Conservation (phyloP, 495 filamentous ascomycete genomes). For the Aspergillus asperescens region DNA sequence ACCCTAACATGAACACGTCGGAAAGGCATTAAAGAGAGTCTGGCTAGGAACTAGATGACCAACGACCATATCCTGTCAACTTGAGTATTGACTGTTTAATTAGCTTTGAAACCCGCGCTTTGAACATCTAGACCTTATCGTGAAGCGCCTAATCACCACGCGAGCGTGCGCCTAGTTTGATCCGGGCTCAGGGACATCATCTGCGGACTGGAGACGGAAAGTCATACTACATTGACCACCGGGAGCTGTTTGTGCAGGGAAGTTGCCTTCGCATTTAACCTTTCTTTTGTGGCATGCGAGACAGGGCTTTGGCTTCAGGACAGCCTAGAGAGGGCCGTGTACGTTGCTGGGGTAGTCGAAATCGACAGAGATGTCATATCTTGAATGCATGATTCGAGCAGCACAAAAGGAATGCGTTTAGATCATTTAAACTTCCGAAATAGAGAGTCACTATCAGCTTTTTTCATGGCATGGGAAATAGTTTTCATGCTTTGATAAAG, state of each 20-base stretch:
- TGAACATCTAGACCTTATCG: not conserved
- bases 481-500: constrained; percentile 46
- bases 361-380: not conserved
- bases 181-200: constrained; percentile 4
- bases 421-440: constrained; percentile 32
- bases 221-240: constrained; percentile 10
- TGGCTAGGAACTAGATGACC: not conserved
- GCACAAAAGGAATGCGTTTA: not conserved
- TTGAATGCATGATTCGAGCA: not conserved
- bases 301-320: constrained; percentile 11
- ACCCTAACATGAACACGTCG: not conserved
- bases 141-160: not conserved
- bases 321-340: not conserved
- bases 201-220: constrained; percentile 11
- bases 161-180: not conserved
- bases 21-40: not conserved
- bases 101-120: not conserved
- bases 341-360: not conserved
- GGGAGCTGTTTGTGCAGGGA: constrained; percentile 12
- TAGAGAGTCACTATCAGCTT: constrained; percentile 34
- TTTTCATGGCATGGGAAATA: constrained; percentile 43
- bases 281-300: constrained; percentile 12
- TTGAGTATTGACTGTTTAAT: not conserved
- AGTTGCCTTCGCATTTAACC: constrained; percentile 12
- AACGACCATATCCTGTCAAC: not conserved